Evolutionary conservation across 805 yeast genomes (phyloP).

Genomic region (Wickerhamiella vanderwaltii): DNA sequence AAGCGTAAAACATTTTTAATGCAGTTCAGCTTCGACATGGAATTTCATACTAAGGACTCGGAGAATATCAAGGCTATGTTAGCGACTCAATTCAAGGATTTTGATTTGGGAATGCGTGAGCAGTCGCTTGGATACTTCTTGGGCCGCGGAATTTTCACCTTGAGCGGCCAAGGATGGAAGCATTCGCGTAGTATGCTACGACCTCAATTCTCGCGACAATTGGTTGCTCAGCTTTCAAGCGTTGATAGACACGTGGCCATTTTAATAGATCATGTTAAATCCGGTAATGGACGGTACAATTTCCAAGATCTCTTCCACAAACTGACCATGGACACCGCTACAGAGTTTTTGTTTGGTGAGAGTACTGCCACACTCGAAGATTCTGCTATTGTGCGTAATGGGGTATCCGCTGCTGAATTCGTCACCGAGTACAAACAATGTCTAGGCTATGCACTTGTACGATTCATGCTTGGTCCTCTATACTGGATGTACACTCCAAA

Average conservation of each 20-base stretch:
- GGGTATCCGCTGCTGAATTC: conserved; percentile 21
- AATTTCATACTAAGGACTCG: conserved; percentile 20
- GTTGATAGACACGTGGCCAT: conserved; percentile 23
- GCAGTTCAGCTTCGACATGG: conserved; percentile 12
- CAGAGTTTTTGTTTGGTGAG: conserved; percentile 24
- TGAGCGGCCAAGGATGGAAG: conserved; percentile 28
- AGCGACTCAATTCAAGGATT: conserved; percentile 26
- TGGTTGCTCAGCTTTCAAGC: conserved; percentile 23
- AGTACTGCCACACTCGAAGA: conserved; percentile 16
- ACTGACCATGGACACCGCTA: conserved; percentile 24
- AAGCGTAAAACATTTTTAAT: background rate
- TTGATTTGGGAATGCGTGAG: conserved; percentile 23
- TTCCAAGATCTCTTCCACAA: conserved; percentile 17
- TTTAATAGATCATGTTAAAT: conserved; percentile 14
- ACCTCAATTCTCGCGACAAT: conserved; percentile 28
- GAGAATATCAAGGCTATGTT: conserved; percentile 24
- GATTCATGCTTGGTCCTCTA: conserved; percentile 13
- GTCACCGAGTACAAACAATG: conserved; percentile 17
- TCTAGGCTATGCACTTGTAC: background rate
- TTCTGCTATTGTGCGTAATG: conserved; percentile 12
- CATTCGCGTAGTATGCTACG: conserved; percentile 29
- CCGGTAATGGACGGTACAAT: conserved; percentile 14
- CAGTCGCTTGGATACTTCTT: conserved; percentile 24
- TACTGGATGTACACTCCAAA: conserved; percentile 16
- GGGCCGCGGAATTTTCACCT: conserved; percentile 30